Base-by-base conservation (phyloP, 352 stramenopile species). In the Pythium scleroteichum region DNA sequence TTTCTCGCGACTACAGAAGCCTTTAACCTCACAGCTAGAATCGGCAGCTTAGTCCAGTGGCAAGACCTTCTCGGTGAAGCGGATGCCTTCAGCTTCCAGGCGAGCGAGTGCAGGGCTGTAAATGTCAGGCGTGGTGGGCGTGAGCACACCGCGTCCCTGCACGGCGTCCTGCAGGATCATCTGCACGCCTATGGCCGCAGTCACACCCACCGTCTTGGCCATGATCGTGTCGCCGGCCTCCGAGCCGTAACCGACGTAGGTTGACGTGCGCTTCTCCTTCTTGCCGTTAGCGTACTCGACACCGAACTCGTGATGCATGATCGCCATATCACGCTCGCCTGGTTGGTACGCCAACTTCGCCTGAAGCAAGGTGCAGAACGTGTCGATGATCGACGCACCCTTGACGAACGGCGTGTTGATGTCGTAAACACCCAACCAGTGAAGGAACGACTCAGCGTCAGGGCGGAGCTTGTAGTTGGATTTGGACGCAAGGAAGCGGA, bases 171-270 rank as follows among this genome's bases (percentile, higher is more conserved):
- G 79, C 14, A 99, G 78, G 51, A 99, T 96, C 60, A 98, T 79
- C 57, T 98, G 89, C 14, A 97, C 87, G 20, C 92, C 92, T 53
- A 98, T 95, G 7, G 95, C 96, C 42, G 94, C 88, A 45, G 92
- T 97, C 45, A 98, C 86, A 7, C 96, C 96, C 24, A 99, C 96
- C 10, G 95, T 98, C 72, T 97, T 97, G 17, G 90, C 89, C 96
- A 99, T 99, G 32, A 97, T 90, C 2, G 92, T 97, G 72, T 97
- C 94, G 7, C 90, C 82, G 7, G 91, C 73, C 26, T 94, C 83
- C 6, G 85, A 87, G 12, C 94, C 95, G 65, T 98, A 98, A 4
- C 94, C 87, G 27, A 98, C 82, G 27, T 98, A 91, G 12, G 85
- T 97, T 1, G 89, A 97, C 9, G 82, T 92, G 33, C 96, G 88